phyloP scores from a whole-genome alignment of 805 yeast genomes.

The Kodamaea jinghongensis region DNA sequence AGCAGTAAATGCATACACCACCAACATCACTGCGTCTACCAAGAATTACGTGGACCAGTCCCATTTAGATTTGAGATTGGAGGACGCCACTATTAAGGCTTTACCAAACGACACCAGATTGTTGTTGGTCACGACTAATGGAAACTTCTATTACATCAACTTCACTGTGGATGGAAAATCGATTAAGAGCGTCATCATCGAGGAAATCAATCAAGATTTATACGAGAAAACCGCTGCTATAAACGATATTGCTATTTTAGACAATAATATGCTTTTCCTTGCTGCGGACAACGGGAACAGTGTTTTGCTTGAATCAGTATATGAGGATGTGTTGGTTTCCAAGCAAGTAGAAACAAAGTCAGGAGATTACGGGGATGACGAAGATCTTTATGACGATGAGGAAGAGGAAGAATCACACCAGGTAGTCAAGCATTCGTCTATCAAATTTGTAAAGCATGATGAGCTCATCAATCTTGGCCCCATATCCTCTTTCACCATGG shows the following conservation, averaged over 20 bases:
- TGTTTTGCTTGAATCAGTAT: conserved; percentile 44
- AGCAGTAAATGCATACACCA: conserved; percentile 57
- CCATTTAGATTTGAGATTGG: conserved; percentile 52
- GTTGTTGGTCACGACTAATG: conserved; percentile 29
- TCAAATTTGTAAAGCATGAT: conserved; percentile 49
- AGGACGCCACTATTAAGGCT: conserved; percentile 42
- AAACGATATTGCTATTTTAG: conserved; percentile 40
- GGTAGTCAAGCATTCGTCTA: conserved; percentile 12
- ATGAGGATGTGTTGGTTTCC: conserved; percentile 15
- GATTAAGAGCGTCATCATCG: conserved; percentile 33
- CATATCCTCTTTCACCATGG: conserved; percentile 62
- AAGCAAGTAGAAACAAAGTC: conserved; percentile 4
- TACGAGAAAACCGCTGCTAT: conserved; percentile 38
- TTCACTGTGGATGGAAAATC: conserved; percentile 44
- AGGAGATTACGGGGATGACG: conserved; percentile 35
- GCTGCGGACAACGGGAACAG: conserved; percentile 63
- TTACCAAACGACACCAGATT: conserved; percentile 37
- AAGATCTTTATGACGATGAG: conserved; percentile 18
- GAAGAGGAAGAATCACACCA: conserved; percentile 5
- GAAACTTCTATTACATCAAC: conserved; percentile 33
- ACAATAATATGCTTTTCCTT: conserved; percentile 49
- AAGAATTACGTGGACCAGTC: conserved; percentile 47
- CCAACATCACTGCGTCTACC: conserved; percentile 31
- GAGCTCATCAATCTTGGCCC: conserved; percentile 69
- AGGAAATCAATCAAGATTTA: conserved; percentile 23